Conservation (phyloP, 257 asterid species). For the Fraxinus anomala region DNA sequence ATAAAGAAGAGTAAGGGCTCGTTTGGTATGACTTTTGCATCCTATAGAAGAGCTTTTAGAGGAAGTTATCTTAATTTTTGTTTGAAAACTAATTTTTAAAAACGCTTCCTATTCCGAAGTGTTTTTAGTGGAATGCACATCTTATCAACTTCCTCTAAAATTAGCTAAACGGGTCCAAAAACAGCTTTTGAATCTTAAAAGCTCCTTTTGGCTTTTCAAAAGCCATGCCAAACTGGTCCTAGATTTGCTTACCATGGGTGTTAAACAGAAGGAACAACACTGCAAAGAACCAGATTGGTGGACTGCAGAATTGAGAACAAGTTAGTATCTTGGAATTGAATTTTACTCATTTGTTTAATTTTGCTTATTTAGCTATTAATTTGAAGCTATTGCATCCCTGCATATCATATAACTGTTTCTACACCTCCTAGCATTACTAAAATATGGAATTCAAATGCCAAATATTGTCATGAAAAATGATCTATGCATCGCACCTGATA, state of each 20-base stretch:
- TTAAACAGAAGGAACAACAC: constrained; percentile 61
- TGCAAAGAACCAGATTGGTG: constrained; percentile 66
- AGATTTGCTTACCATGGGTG: constrained; percentile 53
- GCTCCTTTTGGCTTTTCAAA: too few relatives aligned
- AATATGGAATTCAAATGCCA: background rate
- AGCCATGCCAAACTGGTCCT: too few relatives aligned
- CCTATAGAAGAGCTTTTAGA: too few relatives aligned
- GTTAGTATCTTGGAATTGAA: constrained; percentile 9
- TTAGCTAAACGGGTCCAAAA: too few relatives aligned
- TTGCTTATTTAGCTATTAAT: background rate
- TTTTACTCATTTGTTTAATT: background rate
- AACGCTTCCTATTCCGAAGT: too few relatives aligned
- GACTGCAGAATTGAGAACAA: constrained; percentile 39
- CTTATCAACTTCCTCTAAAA: too few relatives aligned
- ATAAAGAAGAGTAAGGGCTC: background rate
- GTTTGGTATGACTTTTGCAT: too few relatives aligned
- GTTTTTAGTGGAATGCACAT: too few relatives aligned
- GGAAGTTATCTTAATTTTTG: too few relatives aligned
- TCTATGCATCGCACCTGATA: constrained; percentile 40
- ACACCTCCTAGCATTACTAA: background rate
- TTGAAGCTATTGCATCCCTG: background rate
- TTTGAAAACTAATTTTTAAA: too few relatives aligned
- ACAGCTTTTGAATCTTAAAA: too few relatives aligned
- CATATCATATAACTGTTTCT: background rate
- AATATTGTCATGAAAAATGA: constrained; percentile 1